Evolutionary conservation across 306 rosid genomes (phyloP), one percentile per base, ranked within the genome.

Genomic region (Arachis stenosperma): DNA sequence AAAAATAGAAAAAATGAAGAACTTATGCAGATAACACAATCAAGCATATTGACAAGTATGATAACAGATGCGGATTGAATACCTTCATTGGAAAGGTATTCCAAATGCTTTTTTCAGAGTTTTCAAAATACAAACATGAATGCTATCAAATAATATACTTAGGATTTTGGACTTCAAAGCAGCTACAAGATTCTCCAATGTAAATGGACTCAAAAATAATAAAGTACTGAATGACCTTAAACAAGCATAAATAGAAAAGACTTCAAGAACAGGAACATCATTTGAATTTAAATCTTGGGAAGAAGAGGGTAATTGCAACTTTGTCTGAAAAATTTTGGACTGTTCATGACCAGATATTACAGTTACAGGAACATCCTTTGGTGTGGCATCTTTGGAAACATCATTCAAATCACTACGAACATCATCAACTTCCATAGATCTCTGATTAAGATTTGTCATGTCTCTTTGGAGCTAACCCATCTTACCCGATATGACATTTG

Each of bases 201-300:
- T 90, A 82, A 95, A 95, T 44, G 98, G 98, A 79, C 99, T 95
- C 86, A 95, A 84, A 86, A 88, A 90, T 73, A 95, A 84, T 14
- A 88, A 53, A 61, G 90, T 87, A 73, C 97, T 94, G 80, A 94
- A 94, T 12, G 98, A 91, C 80, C 96, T 86, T 69, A 95, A 86
- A 82, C 84, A 91, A 33, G 96, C 76, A 80, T 90, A 91, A 61
- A 95, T 81, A n/a, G 97, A 86, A 82, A 95, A 95, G 63, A 91
- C 66, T 53, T 91, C 96, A 83, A 91, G 96, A 77, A 90, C 75
- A 36, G 93, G 96, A 84, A 91, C 78, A 41, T 69, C 88, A 50
- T 80, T 91, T 79, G 91, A 79, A 76, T 83, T 83, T 83, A 95
- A 81, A 84, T 77, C 86, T 69, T 86, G 72, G 17, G 99, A 91